Conservation (phyloP, 129 eudicot species). For the Flaveria robusta region DNA sequence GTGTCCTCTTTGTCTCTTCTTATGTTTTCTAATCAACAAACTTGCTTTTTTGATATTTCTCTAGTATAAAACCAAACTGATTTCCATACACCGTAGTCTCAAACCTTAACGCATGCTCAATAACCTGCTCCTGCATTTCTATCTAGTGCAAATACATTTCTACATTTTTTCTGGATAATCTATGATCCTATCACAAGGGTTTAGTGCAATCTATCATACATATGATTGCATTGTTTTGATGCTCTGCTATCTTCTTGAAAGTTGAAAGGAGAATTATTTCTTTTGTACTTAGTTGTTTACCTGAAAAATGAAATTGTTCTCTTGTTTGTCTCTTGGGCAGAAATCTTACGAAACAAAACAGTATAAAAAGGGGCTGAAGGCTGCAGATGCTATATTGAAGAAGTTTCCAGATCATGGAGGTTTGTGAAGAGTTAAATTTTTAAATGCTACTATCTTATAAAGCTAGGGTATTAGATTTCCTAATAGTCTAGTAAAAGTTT, state of each 20-base stretch:
- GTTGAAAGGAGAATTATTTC: constrained; percentile 6
- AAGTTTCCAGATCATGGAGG: constrained; percentile 99
- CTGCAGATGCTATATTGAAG: constrained; percentile 91
- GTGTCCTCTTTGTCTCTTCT: background rate
- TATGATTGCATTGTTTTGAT: constrained; percentile 18
- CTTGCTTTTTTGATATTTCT: background rate
- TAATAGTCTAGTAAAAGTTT: constrained; percentile 9
- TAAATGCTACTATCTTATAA: background rate
- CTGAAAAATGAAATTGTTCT: constrained; percentile 15
- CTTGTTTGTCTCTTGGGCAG: constrained; percentile 46
- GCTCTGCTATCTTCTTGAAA: constrained; percentile 20
- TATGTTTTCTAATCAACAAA: background rate
- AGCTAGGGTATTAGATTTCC: constrained; percentile 11
- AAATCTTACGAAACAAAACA: constrained; percentile 98
- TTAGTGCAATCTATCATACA: background rate
- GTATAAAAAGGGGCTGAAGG: constrained; percentile 94
- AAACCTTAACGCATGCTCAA: background rate
- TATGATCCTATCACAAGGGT: constrained; percentile 2
- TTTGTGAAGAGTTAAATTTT: constrained; percentile 28
- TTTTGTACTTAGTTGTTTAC: constrained; percentile 13
- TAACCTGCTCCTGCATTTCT: constrained; percentile 13
- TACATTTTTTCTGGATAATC: background rate
- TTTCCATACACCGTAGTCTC: background rate
- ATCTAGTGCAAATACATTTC: background rate
- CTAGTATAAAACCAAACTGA: constrained; percentile 13